Conservation (phyloP, 164 flowering plant species). For the Cinnamomum chago region DNA sequence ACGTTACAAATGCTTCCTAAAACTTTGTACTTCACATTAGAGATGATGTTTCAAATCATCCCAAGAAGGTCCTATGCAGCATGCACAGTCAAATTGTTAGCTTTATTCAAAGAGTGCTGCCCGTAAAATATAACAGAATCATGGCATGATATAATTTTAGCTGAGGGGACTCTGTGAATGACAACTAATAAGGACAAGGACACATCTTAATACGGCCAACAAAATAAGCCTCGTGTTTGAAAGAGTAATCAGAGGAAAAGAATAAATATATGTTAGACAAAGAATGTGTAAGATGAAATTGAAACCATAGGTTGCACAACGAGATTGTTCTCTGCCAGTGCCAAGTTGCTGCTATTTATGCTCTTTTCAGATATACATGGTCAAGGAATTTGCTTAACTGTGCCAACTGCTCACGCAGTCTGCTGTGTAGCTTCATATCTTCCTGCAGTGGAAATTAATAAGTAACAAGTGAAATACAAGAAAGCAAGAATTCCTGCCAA, state of each 20-base stretch:
- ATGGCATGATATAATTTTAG: background rate
- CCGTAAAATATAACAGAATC: background rate
- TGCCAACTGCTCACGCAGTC: background rate
- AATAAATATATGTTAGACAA: background rate
- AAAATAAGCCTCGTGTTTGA: background rate
- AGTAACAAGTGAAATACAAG: background rate
- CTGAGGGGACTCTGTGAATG: background rate
- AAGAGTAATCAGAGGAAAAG: background rate
- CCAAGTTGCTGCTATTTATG: background rate
- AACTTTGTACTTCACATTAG: background rate
- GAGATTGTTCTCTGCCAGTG: background rate
- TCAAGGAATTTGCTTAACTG: background rate
- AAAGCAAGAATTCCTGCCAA: background rate
- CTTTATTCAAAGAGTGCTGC: too few species aligned
- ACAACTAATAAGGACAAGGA: background rate
- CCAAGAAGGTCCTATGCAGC: background rate
- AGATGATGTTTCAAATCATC: background rate
- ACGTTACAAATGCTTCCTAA: background rate
- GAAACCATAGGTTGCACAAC: background rate
- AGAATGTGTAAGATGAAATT: background rate
- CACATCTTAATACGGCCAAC: background rate
- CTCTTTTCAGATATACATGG: background rate
- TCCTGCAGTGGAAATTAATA: background rate
- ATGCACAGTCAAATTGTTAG: background rate
- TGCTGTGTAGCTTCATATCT: background rate